Conservation (phyloP, 2,329 filamentous ascomycete species). For the Rhynchosporium agropyri region DNA sequence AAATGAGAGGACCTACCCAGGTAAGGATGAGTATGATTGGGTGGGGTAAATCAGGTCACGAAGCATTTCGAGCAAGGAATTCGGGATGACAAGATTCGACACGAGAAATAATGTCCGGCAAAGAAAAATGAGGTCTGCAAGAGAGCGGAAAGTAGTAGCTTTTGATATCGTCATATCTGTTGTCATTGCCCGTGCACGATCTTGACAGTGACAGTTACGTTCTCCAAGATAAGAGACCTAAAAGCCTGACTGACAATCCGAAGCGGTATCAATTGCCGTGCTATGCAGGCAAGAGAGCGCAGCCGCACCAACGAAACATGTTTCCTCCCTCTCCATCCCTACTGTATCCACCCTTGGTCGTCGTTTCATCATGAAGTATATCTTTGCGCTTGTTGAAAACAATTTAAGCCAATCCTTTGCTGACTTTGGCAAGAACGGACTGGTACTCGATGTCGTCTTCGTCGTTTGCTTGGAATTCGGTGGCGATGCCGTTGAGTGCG, state of each 20-base stretch:
- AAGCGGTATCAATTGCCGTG: slow-evolving; percentile 27
- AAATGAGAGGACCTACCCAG: slow-evolving; percentile 13
- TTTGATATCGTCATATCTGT: slow-evolving; percentile 35
- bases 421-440: slow-evolving; percentile 66
- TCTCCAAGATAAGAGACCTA: slow-evolving; percentile 20
- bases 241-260: slow-evolving; percentile 20
- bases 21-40: too few species aligned
- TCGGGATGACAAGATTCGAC: slow-evolving; percentile 23
- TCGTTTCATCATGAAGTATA: slow-evolving; percentile 15
- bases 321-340: slow-evolving; percentile 19
- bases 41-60: neutral
- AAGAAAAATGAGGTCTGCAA: slow-evolving; percentile 8
- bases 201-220: slow-evolving; percentile 14
- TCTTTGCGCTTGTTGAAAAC: slow-evolving; percentile 11
- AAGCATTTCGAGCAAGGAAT: slow-evolving; percentile 33
- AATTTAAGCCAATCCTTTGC: slow-evolving; percentile 59
- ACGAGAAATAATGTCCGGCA: slow-evolving; percentile 12
- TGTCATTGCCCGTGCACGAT: slow-evolving; percentile 21
- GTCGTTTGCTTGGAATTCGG: slow-evolving; percentile 84
- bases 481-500: slow-evolving; percentile 72
- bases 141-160: slow-evolving; percentile 29
- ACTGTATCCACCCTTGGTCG: slow-evolving; percentile 12
- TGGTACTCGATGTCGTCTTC: slow-evolving; percentile 79
- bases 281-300: slow-evolving; percentile 38
- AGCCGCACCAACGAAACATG: slow-evolving; percentile 38